Evolutionary conservation across 768 basidiomycete genomes (phyloP).

Genomic region (Leucogyrophana mollusca): DNA sequence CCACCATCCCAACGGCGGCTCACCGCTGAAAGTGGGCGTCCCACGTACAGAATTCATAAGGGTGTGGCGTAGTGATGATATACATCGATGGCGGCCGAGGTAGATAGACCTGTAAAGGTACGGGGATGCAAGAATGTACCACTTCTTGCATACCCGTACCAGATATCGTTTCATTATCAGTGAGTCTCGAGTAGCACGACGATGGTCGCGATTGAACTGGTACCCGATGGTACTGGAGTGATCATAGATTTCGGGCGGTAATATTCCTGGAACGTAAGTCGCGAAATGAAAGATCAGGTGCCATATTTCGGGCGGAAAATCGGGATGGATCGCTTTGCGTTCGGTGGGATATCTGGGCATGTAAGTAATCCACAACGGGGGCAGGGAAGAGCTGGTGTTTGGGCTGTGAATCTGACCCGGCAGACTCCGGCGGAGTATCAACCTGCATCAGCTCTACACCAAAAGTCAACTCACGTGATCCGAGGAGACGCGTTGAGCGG

Average conservation of each 20-base stretch:
- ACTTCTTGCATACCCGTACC: conserved; percentile 27
- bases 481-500: no score
- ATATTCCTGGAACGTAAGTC: conserved; percentile 15
- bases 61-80: conserved; percentile 16
- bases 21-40: conserved; percentile 7
- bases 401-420: no score
- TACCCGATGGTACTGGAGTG: conserved; percentile 10
- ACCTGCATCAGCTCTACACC: no score
- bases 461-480: no score
- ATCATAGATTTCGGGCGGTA: conserved; percentile 23
- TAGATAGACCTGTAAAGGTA: conserved; percentile 23
- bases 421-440: no score
- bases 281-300: conserved; percentile 19
- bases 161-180: conserved; percentile 24
- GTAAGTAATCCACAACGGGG: no score
- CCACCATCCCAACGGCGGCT: conserved; percentile 17
- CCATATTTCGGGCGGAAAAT: conserved; percentile 25
- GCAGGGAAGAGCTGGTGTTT: no score
- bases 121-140: conserved; percentile 23
- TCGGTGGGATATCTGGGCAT: no score
- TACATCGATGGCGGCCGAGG: conserved; percentile 14
- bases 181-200: conserved; percentile 10
- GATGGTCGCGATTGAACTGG: conserved; percentile 3
- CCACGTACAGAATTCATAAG: conserved; percentile 11
- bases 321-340: background rate